phyloP scores from a whole-genome alignment of 352 stramenopile genomes.

The Globisporangium nodosum region DNA sequence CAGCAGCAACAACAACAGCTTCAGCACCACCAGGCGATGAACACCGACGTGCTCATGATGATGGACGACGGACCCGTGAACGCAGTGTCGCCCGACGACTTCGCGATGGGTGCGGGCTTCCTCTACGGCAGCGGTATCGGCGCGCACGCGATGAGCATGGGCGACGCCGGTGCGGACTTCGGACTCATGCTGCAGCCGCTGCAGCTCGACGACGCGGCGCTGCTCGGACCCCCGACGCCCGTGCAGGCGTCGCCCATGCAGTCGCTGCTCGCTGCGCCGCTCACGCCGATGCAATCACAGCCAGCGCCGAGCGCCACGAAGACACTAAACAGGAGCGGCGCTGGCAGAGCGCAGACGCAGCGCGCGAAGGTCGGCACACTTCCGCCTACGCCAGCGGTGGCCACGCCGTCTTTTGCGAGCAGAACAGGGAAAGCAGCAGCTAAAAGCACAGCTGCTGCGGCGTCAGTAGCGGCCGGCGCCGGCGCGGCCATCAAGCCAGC shows the following conservation, averaged over 20 bases:
- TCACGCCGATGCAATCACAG: not conserved
- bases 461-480: not conserved
- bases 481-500: not conserved
- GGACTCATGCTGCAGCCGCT: slow-evolving; percentile 13
- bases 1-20: slow-evolving; percentile 2
- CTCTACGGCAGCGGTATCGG: not conserved
- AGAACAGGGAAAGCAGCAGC: not conserved
- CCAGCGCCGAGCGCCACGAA: not conserved
- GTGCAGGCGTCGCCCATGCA: slow-evolving; percentile 4
- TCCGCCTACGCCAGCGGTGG: not conserved
- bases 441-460: not conserved
- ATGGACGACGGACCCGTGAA: slow-evolving; percentile 4
- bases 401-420: not conserved
- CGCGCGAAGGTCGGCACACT: not conserved
- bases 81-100: not conserved
- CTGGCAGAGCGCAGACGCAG: not conserved
- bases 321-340: not conserved
- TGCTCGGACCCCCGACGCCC: not conserved
- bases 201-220: slow-evolving; percentile 6
- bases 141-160: slow-evolving; percentile 1
- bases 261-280: slow-evolving; percentile 5
- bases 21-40: not conserved
- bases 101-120: slow-evolving; percentile 1
- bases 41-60: slow-evolving; percentile 16
- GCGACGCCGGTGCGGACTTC: slow-evolving; percentile 4